These are phyloP conservation scores for Phytophthora melonis DNA, from an alignment of 352 stramenopile genomes.

Conservation along the genomic window DNA sequence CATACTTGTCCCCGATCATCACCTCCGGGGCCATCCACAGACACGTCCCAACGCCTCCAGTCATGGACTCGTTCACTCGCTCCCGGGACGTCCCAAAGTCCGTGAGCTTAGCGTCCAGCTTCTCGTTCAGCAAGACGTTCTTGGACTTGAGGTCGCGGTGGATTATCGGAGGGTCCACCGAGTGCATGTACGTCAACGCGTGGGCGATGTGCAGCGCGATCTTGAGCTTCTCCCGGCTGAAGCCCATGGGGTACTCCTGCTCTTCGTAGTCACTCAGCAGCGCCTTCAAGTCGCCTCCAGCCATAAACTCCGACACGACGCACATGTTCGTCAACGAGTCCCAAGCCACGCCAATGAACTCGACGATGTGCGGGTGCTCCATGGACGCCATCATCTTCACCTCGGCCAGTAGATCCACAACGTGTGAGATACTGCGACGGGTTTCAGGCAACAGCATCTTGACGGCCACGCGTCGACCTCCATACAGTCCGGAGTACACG, in stretches of 20 bases:
- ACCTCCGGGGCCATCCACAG: slow-evolving; percentile 57
- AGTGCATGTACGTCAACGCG: slow-evolving; percentile 58
- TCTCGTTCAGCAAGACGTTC: slow-evolving; percentile 52
- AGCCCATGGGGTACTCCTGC: slow-evolving; percentile 30
- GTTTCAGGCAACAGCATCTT: slow-evolving; percentile 61
- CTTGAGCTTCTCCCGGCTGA: slow-evolving; percentile 44
- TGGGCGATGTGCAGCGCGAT: slow-evolving; percentile 49
- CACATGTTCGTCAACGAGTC: slow-evolving; percentile 54
- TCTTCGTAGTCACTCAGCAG: slow-evolving; percentile 44
- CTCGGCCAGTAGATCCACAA: slow-evolving; percentile 51
- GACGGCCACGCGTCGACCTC: slow-evolving; percentile 47
- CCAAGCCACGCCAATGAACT: slow-evolving; percentile 65
- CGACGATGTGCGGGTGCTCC: slow-evolving; percentile 55
- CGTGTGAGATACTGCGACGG: slow-evolving; percentile 35
- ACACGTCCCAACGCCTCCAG: slow-evolving; percentile 43
- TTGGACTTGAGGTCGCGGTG: slow-evolving; percentile 66
- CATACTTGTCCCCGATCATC: slow-evolving; percentile 49
- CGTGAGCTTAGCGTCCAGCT: slow-evolving; percentile 52
- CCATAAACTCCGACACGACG: slow-evolving; percentile 68
- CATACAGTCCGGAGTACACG: slow-evolving; percentile 54
- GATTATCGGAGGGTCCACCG: slow-evolving; percentile 43
- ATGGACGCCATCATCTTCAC: slow-evolving; percentile 57
- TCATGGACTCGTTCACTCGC: slow-evolving; percentile 43
- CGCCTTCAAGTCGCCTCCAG: slow-evolving; percentile 57
- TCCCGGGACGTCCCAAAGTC: slow-evolving; percentile 54